Percentiles rank a stretch among this genome's conserved stretches.
phyloP scores from a whole-genome alignment of 176 grass and related monocot species.

The Lolium multiflorum region DNA sequence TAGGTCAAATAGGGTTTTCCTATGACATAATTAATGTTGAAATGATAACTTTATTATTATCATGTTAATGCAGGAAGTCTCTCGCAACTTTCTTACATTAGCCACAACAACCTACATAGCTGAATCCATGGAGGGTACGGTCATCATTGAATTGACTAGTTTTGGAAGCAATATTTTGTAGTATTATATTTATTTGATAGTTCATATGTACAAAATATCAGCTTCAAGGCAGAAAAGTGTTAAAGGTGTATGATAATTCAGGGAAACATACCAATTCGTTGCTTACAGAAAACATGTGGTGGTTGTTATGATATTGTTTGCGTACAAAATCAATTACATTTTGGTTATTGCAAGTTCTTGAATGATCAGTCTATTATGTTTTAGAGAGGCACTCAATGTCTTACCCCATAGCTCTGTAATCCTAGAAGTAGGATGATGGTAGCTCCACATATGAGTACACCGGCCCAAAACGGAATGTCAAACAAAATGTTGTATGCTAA shows the following conservation, averaged over 20 bases:
- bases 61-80: neutral
- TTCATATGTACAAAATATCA: neutral
- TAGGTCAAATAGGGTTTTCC: too few relatives aligned
- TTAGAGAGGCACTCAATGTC: neutral
- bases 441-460: constrained; percentile 66
- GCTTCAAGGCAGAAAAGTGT: neutral
- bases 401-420: constrained; percentile 73
- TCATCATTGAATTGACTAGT: neutral
- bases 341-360: neutral
- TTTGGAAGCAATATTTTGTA: neutral
- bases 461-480: constrained; percentile 62
- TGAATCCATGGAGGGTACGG: neutral
- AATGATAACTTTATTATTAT: neutral
- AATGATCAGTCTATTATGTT: neutral
- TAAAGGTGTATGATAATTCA: neutral
- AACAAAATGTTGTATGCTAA: constrained; percentile 79
- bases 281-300: neutral
- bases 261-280: neutral
- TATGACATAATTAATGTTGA: neutral
- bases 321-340: neutral
- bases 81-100: neutral
- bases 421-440: constrained; percentile 63
- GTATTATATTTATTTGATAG: neutral
- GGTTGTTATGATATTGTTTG: neutral
- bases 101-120: neutral